Evolutionary conservation across 2,329 filamentous ascomycete genomes (phyloP).

Genomic region (Raffaelea albimanens): DNA sequence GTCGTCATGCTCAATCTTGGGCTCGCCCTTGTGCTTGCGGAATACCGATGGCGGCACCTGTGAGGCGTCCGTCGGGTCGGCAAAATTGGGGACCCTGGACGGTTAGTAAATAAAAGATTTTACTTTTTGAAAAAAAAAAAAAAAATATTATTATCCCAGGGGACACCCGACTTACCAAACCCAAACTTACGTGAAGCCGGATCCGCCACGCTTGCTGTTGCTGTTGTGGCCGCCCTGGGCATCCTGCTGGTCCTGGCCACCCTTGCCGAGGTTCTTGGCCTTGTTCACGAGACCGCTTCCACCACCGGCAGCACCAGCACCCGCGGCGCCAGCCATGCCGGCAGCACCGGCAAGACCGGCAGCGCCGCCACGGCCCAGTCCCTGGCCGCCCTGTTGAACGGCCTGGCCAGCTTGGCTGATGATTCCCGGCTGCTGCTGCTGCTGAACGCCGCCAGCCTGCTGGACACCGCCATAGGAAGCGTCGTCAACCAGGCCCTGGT

Average conservation of each 20-base stretch:
- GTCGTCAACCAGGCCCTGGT: too few relatives aligned
- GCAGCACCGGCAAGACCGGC: background rate
- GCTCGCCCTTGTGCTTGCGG: conserved; percentile 34
- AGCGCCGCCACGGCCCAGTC: background rate
- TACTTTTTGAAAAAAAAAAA: background rate
- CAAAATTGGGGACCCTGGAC: conserved; percentile 7
- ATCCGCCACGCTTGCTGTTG: background rate
- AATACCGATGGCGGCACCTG: conserved; percentile 49
- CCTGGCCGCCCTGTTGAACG: background rate
- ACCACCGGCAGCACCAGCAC: background rate
- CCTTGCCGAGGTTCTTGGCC: too few relatives aligned
- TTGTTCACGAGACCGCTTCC: too few relatives aligned
- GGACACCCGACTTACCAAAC: too few relatives aligned
- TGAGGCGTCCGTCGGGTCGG: conserved; percentile 44
- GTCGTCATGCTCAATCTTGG: conserved; percentile 35
- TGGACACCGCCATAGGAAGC: too few relatives aligned
- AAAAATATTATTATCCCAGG: background rate
- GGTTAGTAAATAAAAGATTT: background rate
- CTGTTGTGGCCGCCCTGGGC: background rate
- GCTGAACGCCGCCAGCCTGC: too few relatives aligned
- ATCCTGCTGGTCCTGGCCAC: background rate
- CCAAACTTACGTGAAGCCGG: too few relatives aligned
- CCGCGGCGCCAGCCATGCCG: background rate
- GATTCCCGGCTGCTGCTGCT: too few relatives aligned
- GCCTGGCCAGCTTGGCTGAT: too few relatives aligned